A percentile compares a stretch with the other conserved stretches of the same genome.
Conservation (phyloP, 164 flowering plant genomes). For the Vitis rupestris region DNA sequence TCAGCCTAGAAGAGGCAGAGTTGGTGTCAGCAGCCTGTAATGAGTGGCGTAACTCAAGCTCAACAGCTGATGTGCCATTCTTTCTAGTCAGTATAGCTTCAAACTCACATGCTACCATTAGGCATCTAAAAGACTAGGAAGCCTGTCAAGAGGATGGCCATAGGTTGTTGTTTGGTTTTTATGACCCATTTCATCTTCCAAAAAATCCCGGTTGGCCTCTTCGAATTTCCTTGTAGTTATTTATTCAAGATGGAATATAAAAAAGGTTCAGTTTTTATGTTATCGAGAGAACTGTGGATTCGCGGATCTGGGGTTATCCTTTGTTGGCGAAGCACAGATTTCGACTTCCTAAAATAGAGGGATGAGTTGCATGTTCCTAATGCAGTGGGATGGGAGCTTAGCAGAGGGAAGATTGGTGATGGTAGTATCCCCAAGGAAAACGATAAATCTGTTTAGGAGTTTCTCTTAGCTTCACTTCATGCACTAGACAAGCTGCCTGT, state of each 20-base stretch:
- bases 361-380: constrained; percentile 50
- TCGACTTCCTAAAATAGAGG: constrained; percentile 59
- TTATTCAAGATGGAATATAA: constrained; percentile 66
- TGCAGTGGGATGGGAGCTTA: constrained; percentile 83
- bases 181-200: constrained; percentile 90
- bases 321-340: constrained; percentile 82
- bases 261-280: constrained; percentile 67
- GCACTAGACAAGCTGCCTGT: constrained; percentile 93
- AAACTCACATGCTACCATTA: constrained; percentile 53
- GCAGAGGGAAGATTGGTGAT: constrained; percentile 75
- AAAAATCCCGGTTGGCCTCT: constrained; percentile 98
- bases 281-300: constrained; percentile 92
- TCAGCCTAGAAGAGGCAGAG: no score
- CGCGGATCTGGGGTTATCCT: constrained; percentile 74
- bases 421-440: constrained; percentile 52
- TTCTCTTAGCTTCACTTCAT: constrained; percentile 75
- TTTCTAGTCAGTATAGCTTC: no score
- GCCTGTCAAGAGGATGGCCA: constrained; percentile 49
- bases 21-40: no score
- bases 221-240: constrained; percentile 81
- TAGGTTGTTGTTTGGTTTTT: constrained; percentile 89
- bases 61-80: no score
- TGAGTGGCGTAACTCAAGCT: no score
- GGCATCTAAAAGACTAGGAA: constrained; percentile 75
- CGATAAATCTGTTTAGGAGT: constrained; percentile 80